Evolutionary conservation across 1,284 basidiomycete genomes (phyloP), one percentile per base, ranked within the genome.

Genomic region (Trametes versicolor): DNA sequence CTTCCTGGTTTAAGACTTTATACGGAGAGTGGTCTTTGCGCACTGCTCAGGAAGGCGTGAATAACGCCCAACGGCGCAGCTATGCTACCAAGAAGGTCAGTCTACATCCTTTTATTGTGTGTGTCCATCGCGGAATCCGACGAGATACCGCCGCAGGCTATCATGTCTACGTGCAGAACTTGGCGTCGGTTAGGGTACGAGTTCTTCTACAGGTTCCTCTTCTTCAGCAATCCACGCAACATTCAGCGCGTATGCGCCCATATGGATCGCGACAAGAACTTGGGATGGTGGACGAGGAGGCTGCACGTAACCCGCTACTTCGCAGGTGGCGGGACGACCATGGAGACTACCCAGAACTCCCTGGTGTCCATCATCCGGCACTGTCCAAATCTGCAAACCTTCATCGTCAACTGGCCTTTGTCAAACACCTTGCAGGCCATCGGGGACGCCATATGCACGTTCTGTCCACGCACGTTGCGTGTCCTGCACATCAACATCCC

Each of bases 331-430:
- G 79, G 71, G 48, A 76, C 74, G 12, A 79, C 81, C 27, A 74
- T 82, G 58, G 73, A 79, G 10, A 78, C 82, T 25, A 74, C 85
- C n/a, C 82, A 86, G 68, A 75, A 79, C 51, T 75, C 83, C 41
- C 77, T 87, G 45, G 74, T 83, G 6, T 79, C 83, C 19, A 80
- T 91, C 61, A 83, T 91, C 43, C 77, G 77, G 12, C 87, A 84
- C 63, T 90, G 88, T 68, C 87, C 87, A 6, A 91, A 91, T 66
- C 83, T 92, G 53, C 84, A 91, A 66, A 85, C 89, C 10, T 90
- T 92, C 74, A 79, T 90, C 37, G 78, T 90, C 55, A 88, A 90
- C 63, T 86, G 83, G 78, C 85, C 88, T 0, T 80, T 91, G 75
- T 79, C 83, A 8, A 70, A 72, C 15, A 74, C 85, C 6, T 89